A percentile compares a stretch with the other conserved stretches of the same genome.
Evolutionary conservation across 1,139 yeast genomes (phyloP).

Genomic region (Magnusiomyces paraingens): DNA sequence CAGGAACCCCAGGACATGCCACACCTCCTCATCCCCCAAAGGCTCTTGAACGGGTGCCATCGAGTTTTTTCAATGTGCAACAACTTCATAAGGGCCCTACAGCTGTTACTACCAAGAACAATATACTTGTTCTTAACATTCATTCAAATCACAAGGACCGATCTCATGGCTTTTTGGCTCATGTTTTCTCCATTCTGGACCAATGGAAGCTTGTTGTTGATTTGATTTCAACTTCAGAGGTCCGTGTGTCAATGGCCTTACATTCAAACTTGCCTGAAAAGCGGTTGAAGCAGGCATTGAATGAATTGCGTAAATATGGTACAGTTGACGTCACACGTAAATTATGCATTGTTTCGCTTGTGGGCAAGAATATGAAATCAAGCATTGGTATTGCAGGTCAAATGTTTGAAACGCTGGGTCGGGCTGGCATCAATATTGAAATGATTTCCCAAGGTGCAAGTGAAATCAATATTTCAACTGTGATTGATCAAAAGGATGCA

Average conservation of each 20-base stretch:
- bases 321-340: slow-evolving; percentile 80
- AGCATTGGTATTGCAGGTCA: slow-evolving; percentile 95
- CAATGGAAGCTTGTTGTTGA: slow-evolving; percentile 84
- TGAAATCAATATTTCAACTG: slow-evolving; percentile 94
- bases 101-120: slow-evolving; percentile 92
- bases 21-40: slow-evolving; percentile 97
- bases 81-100: slow-evolving; percentile 55
- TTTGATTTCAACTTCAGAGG: slow-evolving; percentile 93
- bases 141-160: slow-evolving; percentile 90
- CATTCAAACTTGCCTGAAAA: slow-evolving; percentile 53
- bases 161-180: slow-evolving; percentile 92
- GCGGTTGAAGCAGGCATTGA: slow-evolving; percentile 58
- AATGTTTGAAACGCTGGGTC: slow-evolving; percentile 92
- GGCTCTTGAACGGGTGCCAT: slow-evolving; percentile 44
- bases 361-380: slow-evolving; percentile 96
- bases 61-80: slow-evolving; percentile 25
- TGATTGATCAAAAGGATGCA: slow-evolving; percentile 76
- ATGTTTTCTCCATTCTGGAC: slow-evolving; percentile 81
- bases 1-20: slow-evolving; percentile 53
- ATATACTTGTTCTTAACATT: slow-evolving; percentile 83
- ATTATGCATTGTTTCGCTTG: slow-evolving; percentile 87
- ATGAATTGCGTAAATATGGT: slow-evolving; percentile 74
- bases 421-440: slow-evolving; percentile 86
- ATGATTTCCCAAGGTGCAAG: slow-evolving; percentile 99
- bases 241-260: slow-evolving; percentile 96